Base-by-base conservation (phyloP, 345 rosid species). In the Bruguiera sexangula region DNA sequence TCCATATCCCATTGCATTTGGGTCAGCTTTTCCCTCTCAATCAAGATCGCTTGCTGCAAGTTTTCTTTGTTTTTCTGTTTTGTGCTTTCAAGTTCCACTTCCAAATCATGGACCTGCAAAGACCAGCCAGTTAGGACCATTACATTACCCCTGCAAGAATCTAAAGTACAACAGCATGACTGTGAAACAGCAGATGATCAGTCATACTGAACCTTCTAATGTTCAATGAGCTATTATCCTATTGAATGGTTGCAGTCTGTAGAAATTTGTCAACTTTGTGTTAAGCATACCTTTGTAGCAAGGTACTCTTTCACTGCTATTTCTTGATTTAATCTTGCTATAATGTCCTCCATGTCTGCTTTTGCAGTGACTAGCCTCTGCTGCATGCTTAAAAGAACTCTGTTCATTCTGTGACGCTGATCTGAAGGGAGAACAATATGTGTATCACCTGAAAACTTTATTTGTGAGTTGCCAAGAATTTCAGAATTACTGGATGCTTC, bases 1-100 rank as follows among this genome's bases (percentile, higher is more conserved):
- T 96, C 96, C 97, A 96, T 92, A 70, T 96, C 98, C 99, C 99
- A 96, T 84, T 96, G 98, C 91, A 90, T 88, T 76, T 89, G 91
- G 48, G 93, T 96, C 30, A 81, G 62, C 78, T 89, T 88, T 81
- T 96, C 99, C 71, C 95, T 90, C 85, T 96, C 99, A 6, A 81
- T 76, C 75, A 89, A 75, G 81, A 92, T 81, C 68, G 99, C 98
- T 70, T 89, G 96, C 80, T 92, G 90, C 74, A 96, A 72, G 68
- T 85, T 96, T 81, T 96, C 99, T 86, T 82, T 89, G 74, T 85
- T 89, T 85, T 87, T 92, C 84, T 85, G 90, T 80, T 88, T 92
- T 22, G 91, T 84, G 76, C 83, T 87, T 73, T 92, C 89, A 71
- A 92, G 96, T 79, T 96, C 99, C 79, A 80, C 96, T 81, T 92